Evolutionary conservation across 768 basidiomycete genomes (phyloP).

Genomic region (Leccinum boreale): DNA sequence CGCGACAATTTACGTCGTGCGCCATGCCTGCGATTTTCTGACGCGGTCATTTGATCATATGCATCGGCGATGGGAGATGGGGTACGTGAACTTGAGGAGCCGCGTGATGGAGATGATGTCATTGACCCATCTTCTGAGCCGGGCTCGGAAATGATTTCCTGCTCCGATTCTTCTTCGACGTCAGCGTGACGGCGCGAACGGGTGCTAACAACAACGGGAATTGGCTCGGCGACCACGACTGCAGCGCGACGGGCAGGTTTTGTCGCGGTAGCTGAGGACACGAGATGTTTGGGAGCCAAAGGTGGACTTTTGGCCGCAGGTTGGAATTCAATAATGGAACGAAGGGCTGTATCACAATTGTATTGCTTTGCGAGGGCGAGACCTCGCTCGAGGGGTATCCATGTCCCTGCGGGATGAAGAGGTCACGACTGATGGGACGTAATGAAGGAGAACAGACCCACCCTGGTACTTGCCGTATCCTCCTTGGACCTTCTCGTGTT

Average conservation of each 20-base stretch:
- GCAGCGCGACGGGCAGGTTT: constrained; percentile 28
- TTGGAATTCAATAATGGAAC: constrained; percentile 93
- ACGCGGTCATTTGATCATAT: constrained; percentile 30
- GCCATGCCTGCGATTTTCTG: constrained; percentile 33
- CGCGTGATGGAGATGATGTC: constrained; percentile 86
- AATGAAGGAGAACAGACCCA: constrained; percentile 34
- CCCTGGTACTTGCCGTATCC: constrained; percentile 99
- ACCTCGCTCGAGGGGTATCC: constrained; percentile 95
- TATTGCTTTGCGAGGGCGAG: constrained; percentile 86
- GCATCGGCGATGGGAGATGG: constrained; percentile 76
- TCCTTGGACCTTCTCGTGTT: constrained; percentile 98
- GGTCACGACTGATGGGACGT: not conserved
- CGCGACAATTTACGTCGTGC: constrained; percentile 47
- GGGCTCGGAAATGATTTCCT: constrained; percentile 60
- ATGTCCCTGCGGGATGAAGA: constrained; percentile 68
- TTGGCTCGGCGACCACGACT: constrained; percentile 15
- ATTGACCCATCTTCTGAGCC: constrained; percentile 86
- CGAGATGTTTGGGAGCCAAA: constrained; percentile 93
- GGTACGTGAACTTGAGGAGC: constrained; percentile 85
- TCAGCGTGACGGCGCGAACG: constrained; percentile 54
- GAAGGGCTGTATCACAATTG: constrained; percentile 80
- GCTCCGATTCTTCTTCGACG: constrained; percentile 57
- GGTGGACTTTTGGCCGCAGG: constrained; percentile 90
- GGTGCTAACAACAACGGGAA: constrained; percentile 38
- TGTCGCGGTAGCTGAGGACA: constrained; percentile 55